phyloP scores from a whole-genome alignment of 257 asterid species.

The Solanum sejunctum region DNA sequence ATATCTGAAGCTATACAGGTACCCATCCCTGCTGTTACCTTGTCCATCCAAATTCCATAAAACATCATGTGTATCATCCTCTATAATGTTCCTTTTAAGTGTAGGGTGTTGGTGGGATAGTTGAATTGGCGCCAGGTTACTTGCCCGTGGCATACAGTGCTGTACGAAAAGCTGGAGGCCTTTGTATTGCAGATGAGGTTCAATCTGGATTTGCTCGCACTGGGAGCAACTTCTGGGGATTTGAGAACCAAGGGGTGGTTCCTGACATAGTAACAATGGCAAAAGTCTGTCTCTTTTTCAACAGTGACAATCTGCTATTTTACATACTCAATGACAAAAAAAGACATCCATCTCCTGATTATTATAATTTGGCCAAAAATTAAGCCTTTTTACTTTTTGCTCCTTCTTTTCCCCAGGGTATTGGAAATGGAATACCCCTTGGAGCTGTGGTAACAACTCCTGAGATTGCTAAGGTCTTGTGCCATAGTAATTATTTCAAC shows the following conservation, averaged over 20 bases:
- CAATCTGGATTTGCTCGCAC: constrained; percentile 91
- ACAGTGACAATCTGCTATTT: not conserved
- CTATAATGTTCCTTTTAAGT: not conserved
- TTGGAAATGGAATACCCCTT: constrained; percentile 90
- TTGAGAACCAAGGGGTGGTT: constrained; percentile 79
- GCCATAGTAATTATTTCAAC: constrained; percentile 53
- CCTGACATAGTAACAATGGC: constrained; percentile 99
- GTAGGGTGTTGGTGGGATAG: constrained; percentile 93
- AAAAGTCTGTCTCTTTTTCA: constrained; percentile 33
- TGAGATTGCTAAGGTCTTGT: constrained; percentile 64
- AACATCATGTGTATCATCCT: not conserved
- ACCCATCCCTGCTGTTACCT: not conserved
- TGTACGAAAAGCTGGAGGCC: constrained; percentile 77
- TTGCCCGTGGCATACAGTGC: constrained; percentile 65
- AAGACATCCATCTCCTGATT: not conserved
- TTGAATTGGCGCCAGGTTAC: constrained; percentile 97
- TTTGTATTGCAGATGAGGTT: constrained; percentile 94
- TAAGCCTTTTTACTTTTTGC: not conserved
- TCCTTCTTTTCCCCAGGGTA: constrained; percentile 40
- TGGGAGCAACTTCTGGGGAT: constrained; percentile 93
- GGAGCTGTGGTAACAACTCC: constrained; percentile 95
- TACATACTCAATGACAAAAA: not conserved
- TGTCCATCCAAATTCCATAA: not conserved
- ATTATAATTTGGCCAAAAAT: not conserved
- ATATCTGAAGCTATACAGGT: constrained; percentile 94